Conservation (phyloP, 2,329 filamentous ascomycete species). For the Volutella citrinella region DNA sequence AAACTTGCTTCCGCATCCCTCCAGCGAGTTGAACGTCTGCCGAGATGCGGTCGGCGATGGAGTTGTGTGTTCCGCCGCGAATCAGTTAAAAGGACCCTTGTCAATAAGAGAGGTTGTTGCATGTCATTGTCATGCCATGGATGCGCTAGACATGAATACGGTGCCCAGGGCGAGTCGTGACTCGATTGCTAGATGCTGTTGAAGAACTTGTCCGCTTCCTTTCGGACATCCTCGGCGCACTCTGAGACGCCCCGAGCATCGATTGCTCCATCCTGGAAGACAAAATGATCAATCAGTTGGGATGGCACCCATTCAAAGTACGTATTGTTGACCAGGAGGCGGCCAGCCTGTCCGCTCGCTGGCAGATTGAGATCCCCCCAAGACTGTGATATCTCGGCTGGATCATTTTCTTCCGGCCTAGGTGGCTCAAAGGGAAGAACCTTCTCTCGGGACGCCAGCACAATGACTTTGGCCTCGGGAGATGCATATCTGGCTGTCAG, state of each 20-base stretch:
- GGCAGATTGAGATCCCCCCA: constrained; percentile 38
- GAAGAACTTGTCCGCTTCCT: constrained; percentile 41
- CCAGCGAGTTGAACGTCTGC: no score
- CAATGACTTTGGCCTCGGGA: constrained; percentile 46
- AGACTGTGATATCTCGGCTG: constrained; percentile 44
- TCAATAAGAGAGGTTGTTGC: no score
- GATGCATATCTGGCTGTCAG: constrained; percentile 51
- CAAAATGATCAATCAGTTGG: constrained; percentile 48
- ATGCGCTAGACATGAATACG: no score
- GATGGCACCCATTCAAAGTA: constrained; percentile 61
- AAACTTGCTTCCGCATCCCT: no score
- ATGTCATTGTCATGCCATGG: no score
- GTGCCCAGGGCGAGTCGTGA: no score
- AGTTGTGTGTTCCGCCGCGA: no score
- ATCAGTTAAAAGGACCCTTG: no score
- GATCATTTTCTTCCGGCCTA: constrained; percentile 46
- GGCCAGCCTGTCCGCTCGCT: background rate
- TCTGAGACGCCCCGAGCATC: constrained; percentile 35
- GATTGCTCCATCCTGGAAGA: constrained; percentile 52
- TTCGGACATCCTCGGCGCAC: constrained; percentile 35
- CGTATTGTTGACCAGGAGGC: constrained; percentile 43
- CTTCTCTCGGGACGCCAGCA: constrained; percentile 61
- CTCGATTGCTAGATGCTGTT: constrained; percentile 26
- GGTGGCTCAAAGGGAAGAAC: constrained; percentile 45
- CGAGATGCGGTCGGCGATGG: no score